phyloP scores from a whole-genome alignment of 108 stramenopile genomes.

The Pseudonitzschia multiseries region DNA sequence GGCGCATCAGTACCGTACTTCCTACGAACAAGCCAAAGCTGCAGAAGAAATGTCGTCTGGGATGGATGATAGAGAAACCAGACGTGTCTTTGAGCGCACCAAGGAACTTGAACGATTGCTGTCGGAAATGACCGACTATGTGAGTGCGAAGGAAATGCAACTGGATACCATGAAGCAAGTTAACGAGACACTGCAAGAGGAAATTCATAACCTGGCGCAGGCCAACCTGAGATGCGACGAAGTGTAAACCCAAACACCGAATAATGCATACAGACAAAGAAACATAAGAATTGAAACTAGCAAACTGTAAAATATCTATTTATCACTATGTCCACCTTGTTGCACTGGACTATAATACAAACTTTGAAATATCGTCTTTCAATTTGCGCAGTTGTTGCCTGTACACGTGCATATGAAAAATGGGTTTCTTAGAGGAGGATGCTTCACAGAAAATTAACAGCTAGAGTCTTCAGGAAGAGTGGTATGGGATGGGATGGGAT shows the following conservation, averaged over 20 bases:
- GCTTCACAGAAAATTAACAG: no score
- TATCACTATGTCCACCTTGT: no score
- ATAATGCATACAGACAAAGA: no score
- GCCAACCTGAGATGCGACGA: slow-evolving; percentile 47
- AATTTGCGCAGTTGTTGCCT: no score
- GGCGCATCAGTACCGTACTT: slow-evolving; percentile 40
- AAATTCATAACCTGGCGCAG: slow-evolving; percentile 46
- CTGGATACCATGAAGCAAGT: slow-evolving; percentile 74
- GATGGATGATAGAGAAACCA: slow-evolving; percentile 33
- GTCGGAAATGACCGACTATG: slow-evolving; percentile 70
- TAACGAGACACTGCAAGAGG: slow-evolving; percentile 60
- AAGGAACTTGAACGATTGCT: slow-evolving; percentile 76
- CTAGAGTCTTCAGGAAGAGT: no score
- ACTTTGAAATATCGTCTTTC: no score
- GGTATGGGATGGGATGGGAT: no score
- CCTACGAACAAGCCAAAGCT: slow-evolving; percentile 44
- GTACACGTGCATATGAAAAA: no score
- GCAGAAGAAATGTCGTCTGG: slow-evolving; percentile 48
- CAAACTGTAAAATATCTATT: no score
- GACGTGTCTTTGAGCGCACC: slow-evolving; percentile 42
- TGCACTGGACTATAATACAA: no score
- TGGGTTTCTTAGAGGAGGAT: no score
- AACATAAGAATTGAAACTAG: no score
- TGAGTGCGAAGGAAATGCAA: slow-evolving; percentile 81
- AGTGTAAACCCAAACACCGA: slow-evolving; percentile 23